Conservation (phyloP, 352 stramenopile species). For the Phytophthora colocasiae region DNA sequence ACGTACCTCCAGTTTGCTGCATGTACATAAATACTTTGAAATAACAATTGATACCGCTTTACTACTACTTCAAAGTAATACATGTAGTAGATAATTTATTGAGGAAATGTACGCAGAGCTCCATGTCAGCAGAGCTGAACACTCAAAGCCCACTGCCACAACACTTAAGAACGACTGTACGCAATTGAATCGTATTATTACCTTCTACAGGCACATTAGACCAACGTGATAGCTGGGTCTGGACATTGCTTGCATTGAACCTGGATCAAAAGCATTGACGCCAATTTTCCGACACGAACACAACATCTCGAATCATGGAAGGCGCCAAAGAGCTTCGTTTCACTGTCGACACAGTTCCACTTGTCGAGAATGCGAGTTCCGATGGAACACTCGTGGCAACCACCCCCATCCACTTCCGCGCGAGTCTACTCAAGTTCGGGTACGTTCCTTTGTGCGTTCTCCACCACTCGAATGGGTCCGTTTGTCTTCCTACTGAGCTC, state of each 20-base stretch:
- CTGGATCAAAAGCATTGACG: too few species aligned
- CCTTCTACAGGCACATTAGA: constrained; percentile 57
- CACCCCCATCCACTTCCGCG: background rate
- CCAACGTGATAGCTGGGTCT: constrained; percentile 26
- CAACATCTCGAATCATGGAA: background rate
- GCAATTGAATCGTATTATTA: constrained; percentile 63
- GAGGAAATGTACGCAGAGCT: too few species aligned
- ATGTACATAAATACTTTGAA: too few species aligned
- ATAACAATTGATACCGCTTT: too few species aligned
- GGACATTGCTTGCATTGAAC: too few species aligned
- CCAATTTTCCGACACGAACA: background rate
- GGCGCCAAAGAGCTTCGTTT: background rate
- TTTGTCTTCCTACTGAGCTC: too few species aligned
- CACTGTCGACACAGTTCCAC: background rate
- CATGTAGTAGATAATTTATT: too few species aligned
- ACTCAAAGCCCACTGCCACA: constrained; percentile 67
- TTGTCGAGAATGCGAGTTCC: background rate
- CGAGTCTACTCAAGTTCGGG: background rate
- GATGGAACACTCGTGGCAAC: background rate
- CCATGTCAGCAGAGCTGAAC: constrained; percentile 37
- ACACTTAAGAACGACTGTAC: constrained; percentile 69
- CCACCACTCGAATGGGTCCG: background rate
- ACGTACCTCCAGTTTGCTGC: too few species aligned
- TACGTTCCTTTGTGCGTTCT: background rate
- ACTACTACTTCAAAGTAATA: background rate